phyloP scores from a whole-genome alignment of 73 alveolate genomes.

The Paramecium primaurelia region DNA sequence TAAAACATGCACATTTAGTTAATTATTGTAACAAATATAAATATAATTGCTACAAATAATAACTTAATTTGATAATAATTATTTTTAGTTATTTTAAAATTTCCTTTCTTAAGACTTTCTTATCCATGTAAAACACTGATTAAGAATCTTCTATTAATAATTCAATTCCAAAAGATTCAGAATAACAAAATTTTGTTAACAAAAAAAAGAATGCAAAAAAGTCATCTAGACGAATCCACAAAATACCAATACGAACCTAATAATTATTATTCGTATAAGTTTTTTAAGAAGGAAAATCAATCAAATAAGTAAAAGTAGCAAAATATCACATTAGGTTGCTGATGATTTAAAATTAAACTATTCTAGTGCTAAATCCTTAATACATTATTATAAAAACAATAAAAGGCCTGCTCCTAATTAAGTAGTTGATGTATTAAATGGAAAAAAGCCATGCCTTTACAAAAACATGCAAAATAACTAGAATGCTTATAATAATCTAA shows the following conservation, averaged over 20 bases:
- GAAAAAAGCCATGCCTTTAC: neutral
- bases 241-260: neutral
- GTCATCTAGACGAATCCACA: neutral
- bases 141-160: neutral
- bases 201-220: neutral
- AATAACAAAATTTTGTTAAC: neutral
- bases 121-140: neutral
- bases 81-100: neutral
- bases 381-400: neutral
- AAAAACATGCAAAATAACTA: neutral
- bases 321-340: conserved; percentile 4
- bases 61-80: neutral
- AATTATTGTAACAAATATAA: neutral
- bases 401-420: conserved; percentile 37
- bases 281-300: neutral
- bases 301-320: neutral
- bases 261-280: neutral
- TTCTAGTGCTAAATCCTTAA: conserved; percentile 24
- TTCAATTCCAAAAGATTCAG: neutral
- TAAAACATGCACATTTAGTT: neutral
- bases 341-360: neutral
- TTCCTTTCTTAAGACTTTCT: neutral
- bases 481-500: neutral
- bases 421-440: neutral
- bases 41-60: neutral